Evolutionary conservation across 2,329 filamentous ascomycete genomes (phyloP).

Genomic region (Colletotrichum karsti): DNA sequence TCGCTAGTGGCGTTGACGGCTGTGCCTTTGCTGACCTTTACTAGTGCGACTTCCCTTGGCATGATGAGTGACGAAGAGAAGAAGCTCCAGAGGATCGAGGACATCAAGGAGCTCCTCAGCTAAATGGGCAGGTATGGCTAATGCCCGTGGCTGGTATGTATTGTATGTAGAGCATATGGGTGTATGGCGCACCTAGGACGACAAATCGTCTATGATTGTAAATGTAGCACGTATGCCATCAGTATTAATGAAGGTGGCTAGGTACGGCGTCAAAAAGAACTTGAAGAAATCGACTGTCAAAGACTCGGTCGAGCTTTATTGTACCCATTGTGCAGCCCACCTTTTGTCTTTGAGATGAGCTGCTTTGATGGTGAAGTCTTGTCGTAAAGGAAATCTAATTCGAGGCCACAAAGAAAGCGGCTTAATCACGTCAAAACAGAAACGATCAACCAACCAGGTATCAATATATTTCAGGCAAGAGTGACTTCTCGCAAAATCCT

Average conservation of each 20-base stretch:
- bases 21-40: not conserved
- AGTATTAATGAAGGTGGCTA: not conserved
- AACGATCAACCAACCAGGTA: too few relatives aligned
- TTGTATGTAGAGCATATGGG: not conserved
- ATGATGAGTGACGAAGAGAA: constrained; percentile 97
- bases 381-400: not conserved
- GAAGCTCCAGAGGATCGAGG: constrained; percentile 87
- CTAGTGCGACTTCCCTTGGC: constrained; percentile 88
- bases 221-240: not conserved
- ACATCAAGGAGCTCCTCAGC: constrained; percentile 90
- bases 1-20: not conserved
- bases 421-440: too few relatives aligned
- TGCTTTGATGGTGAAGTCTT: not conserved
- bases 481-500: too few relatives aligned
- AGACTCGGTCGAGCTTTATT: not conserved
- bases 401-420: too few relatives aligned
- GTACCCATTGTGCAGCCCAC: not conserved
- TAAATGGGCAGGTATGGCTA: constrained; percentile 35
- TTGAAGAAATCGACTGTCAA: not conserved
- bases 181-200: not conserved
- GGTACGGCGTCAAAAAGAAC: not conserved
- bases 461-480: too few relatives aligned
- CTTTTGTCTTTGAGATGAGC: not conserved
- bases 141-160: constrained; percentile 7
- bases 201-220: not conserved